Evolutionary conservation across 2,329 filamentous ascomycete species (phyloP).

Genomic region (Colletotrichum musicola): DNA sequence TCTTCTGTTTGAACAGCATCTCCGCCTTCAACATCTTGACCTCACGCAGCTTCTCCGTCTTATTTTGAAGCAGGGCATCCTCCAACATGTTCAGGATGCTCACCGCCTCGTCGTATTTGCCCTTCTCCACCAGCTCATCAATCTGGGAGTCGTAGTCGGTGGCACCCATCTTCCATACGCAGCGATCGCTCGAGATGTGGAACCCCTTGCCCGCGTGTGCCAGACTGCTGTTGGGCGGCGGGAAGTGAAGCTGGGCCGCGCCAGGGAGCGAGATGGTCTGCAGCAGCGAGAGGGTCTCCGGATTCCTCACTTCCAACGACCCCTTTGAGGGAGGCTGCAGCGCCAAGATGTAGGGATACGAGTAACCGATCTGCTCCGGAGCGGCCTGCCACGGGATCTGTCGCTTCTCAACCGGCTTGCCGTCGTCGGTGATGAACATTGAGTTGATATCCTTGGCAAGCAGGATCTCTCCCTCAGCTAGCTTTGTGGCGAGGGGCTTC

Average conservation of each 20-base stretch:
- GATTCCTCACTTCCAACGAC: constrained; percentile 89
- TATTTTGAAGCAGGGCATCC: constrained; percentile 88
- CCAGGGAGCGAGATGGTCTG: constrained; percentile 87
- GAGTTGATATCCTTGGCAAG: constrained; percentile 99
- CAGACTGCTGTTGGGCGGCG: constrained; percentile 92
- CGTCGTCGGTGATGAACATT: constrained; percentile 87
- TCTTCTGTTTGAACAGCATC: constrained; percentile 82
- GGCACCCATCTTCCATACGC: constrained; percentile 96
- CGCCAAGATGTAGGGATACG: constrained; percentile 93
- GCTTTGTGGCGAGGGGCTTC: constrained; percentile 85
- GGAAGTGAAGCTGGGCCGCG: constrained; percentile 88
- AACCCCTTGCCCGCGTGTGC: constrained; percentile 97
- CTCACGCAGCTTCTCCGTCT: constrained; percentile 82
- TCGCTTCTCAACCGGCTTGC: constrained; percentile 83
- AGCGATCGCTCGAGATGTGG: constrained; percentile 89
- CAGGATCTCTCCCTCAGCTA: constrained; percentile 86
- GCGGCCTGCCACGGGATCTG: constrained; percentile 94
- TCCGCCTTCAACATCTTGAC: constrained; percentile 95
- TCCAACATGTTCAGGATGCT: constrained; percentile 91
- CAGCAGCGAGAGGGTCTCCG: constrained; percentile 88
- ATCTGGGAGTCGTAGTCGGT: constrained; percentile 93
- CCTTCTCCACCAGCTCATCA: constrained; percentile 80
- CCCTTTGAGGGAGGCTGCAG: constrained; percentile 87
- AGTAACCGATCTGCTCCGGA: constrained; percentile 93
- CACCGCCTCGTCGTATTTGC: constrained; percentile 89